Conservation (phyloP, 345 rosid species). For the Durio zibethinus region DNA sequence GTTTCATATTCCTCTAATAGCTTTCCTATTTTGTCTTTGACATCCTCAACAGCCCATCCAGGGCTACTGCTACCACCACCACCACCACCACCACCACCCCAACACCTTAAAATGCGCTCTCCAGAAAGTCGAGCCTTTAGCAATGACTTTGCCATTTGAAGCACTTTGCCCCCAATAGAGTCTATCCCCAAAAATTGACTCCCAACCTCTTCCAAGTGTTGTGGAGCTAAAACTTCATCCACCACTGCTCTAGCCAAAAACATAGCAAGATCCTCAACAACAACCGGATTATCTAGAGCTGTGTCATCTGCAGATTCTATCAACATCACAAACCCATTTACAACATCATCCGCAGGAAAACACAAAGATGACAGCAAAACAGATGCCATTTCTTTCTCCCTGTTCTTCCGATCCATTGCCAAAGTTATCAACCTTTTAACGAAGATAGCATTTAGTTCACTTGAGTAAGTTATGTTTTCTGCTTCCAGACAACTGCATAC, state of each 20-base stretch:
- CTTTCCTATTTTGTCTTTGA: constrained; percentile 60
- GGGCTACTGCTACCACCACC: constrained; percentile 57
- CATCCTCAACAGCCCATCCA: constrained; percentile 70
- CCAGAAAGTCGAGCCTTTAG: constrained; percentile 73
- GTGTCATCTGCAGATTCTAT: constrained; percentile 84
- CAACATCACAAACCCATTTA: constrained; percentile 60
- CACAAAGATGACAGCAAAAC: constrained; percentile 64
- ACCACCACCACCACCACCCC: constrained; percentile 97
- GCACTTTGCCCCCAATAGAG: constrained; percentile 54
- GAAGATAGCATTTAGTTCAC: constrained; percentile 65
- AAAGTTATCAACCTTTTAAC: constrained; percentile 67
- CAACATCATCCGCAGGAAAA: constrained; percentile 66
- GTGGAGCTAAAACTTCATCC: constrained; percentile 80
- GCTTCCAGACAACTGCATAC: constrained; percentile 57
- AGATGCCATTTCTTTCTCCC: constrained; percentile 94
- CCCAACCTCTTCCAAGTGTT: constrained; percentile 60
- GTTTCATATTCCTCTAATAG: constrained; percentile 80
- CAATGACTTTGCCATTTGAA: constrained; percentile 71
- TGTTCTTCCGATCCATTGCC: constrained; percentile 81
- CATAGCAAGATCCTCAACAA: constrained; percentile 84
- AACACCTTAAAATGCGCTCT: constrained; percentile 76
- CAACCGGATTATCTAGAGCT: constrained; percentile 71
- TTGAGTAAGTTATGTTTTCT: constrained; percentile 37
- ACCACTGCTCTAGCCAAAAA: constrained; percentile 80
- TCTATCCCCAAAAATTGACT: constrained; percentile 46